Percentiles rank a stretch among this genome's conserved stretches.
phyloP scores from a whole-genome alignment of 257 asterid species.

The Nyctanthes arbortristis region DNA sequence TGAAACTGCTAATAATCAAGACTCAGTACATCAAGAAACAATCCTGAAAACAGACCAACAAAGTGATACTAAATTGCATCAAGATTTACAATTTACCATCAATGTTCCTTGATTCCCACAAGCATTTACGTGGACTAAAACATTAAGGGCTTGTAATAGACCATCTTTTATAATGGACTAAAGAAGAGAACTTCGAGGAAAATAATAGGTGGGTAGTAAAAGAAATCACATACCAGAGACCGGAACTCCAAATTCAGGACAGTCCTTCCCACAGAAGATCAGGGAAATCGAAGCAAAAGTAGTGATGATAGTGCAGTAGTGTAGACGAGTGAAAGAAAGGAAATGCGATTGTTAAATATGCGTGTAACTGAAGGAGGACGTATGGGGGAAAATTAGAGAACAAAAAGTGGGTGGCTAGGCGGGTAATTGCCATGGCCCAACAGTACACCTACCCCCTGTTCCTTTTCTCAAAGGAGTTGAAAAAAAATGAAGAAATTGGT shows the following conservation, averaged over 20 bases:
- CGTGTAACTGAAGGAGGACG: not conserved
- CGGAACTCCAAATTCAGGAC: not conserved
- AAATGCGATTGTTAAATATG: not conserved
- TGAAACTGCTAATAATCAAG: too few species aligned
- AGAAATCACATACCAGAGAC: slow-evolving; percentile 43
- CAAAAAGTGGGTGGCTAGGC: slow-evolving; percentile 36
- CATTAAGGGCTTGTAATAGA: too few species aligned
- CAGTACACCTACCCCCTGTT: not conserved
- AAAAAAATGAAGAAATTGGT: not conserved
- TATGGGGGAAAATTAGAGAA: slow-evolving; percentile 6
- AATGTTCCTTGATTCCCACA: too few species aligned
- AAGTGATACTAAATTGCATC: too few species aligned
- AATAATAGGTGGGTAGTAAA: slow-evolving; percentile 5
- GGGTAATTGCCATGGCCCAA: slow-evolving; percentile 44
- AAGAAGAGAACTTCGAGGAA: too few species aligned
- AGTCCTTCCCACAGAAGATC: slow-evolving; percentile 28
- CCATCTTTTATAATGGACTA: too few species aligned
- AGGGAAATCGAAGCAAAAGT: slow-evolving; percentile 27
- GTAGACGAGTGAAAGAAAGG: slow-evolving; percentile 28
- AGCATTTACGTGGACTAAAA: too few species aligned
- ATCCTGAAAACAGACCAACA: not conserved
- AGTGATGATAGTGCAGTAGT: slow-evolving; percentile 24
- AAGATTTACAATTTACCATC: not conserved
- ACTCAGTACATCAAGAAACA: slow-evolving; percentile 22
- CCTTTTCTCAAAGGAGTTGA: not conserved